These are phyloP conservation scores for Mucor velutinosus DNA, from an alignment of 371 early-diverging fungal species.

Conservation along the genomic window DNA sequence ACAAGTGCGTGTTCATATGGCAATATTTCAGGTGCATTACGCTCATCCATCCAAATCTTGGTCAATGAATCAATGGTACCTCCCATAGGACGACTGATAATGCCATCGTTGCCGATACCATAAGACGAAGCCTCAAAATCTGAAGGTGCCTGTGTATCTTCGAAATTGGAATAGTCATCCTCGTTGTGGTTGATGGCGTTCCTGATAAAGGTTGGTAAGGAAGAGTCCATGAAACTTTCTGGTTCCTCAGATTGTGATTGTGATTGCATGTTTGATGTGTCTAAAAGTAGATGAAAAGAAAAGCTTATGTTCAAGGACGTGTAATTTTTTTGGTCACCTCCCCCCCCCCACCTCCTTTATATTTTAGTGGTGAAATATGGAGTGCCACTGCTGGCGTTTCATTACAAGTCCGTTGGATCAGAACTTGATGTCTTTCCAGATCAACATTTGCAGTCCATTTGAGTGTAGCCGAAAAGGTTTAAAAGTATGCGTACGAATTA, in stretches of 20 bases:
- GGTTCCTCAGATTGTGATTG: neutral
- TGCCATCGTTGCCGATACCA: slow-evolving; percentile 8
- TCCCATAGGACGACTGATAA: neutral
- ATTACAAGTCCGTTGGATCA: too few species aligned
- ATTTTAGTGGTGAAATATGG: too few species aligned
- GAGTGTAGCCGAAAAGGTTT: too few species aligned
- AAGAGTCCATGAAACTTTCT: neutral
- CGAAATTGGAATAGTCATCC: slow-evolving; percentile 1
- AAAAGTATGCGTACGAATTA: too few species aligned
- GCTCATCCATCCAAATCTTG: slow-evolving; percentile 80
- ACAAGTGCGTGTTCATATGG: slow-evolving; percentile 61
- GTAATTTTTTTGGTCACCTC: neutral
- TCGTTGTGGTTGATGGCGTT: neutral
- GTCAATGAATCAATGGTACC: slow-evolving; percentile 27
- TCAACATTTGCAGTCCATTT: too few species aligned
- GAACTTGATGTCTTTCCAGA: too few species aligned
- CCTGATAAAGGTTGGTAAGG: neutral
- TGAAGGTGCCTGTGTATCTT: neutral
- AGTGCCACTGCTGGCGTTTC: too few species aligned
- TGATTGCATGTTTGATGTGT: neutral
- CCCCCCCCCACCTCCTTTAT: too few species aligned
- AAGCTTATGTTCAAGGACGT: neutral
- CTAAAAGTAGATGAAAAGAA: neutral
- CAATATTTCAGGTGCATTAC: slow-evolving; percentile 77
- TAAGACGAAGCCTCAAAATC: neutral